Evolutionary conservation across 768 basidiomycete species (phyloP).

Genomic region (Rhodotorula toruloides): DNA sequence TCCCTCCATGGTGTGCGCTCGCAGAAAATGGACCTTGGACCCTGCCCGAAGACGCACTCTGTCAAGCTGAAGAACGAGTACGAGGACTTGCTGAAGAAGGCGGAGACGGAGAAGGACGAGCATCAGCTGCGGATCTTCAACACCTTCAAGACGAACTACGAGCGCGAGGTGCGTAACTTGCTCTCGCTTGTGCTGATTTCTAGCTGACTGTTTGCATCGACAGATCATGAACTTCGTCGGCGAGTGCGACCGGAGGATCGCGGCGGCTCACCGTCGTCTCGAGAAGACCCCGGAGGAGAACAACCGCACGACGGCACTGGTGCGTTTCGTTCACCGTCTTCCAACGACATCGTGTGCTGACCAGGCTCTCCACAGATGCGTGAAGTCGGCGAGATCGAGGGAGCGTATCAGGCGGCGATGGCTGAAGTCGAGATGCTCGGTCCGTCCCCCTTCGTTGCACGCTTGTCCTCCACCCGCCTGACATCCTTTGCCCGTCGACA

Average conservation of each 20-base stretch:
- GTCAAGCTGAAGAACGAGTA: constrained; percentile 90
- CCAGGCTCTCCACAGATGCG: constrained; percentile 62
- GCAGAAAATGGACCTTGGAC: constrained; percentile 99
- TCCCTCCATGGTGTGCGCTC: background rate
- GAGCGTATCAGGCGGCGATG: constrained; percentile 96
- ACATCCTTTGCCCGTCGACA: constrained; percentile 44
- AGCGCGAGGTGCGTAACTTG: constrained; percentile 27
- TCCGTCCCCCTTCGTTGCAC: constrained; percentile 44
- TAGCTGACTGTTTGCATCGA: constrained; percentile 42
- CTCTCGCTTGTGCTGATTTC: background rate
- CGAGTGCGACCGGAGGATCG: constrained; percentile 94
- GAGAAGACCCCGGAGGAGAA: constrained; percentile 99
- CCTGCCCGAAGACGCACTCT: constrained; percentile 93
- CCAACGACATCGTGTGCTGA: background rate
- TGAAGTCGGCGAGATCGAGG: constrained; percentile 98
- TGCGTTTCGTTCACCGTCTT: constrained; percentile 46
- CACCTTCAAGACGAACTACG: constrained; percentile 33
- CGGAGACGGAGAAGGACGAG: constrained; percentile 61
- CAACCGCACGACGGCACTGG: constrained; percentile 94
- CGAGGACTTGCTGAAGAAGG: constrained; percentile 54
- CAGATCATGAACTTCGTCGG: constrained; percentile 95
- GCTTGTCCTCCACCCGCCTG: constrained; percentile 9
- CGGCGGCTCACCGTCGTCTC: constrained; percentile 83
- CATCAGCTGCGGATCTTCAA: constrained; percentile 47
- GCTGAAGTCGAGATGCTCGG: constrained; percentile 94